Base-by-base conservation (phyloP, 805 yeast species). In the Nakazawaea sp. region DNA sequence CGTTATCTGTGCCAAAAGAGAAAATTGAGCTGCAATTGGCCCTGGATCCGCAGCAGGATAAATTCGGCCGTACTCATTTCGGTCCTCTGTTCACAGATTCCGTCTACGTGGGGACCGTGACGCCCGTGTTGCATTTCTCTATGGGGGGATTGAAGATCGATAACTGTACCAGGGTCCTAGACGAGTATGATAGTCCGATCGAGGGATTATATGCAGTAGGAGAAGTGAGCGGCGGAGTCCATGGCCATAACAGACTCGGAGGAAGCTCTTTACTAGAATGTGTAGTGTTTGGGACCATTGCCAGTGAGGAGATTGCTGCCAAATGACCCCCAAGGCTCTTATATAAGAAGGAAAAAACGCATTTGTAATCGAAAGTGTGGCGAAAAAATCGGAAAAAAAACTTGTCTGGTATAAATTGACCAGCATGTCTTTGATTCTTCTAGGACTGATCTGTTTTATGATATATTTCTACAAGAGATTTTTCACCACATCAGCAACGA, bases 201-300 rank as follows among this genome's bases (percentile, higher is more conserved):
- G 46, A 55, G 2, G 77, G 78, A 10, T 48, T 78, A 5, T 78
- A 63, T 50, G 84, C 84, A 0, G 75, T 73, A n/a, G 87, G 86
- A 15, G 86, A 79, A 51, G 71, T 75, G n/a, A 70, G 78, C 36
- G 85, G 84, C 13, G 86, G 84, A 29, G 72, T 78, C 4, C 85
- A 78, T 51, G 86, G 86, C 5, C 65, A 61, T 13, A 75, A 75
- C 45, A 64, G 84, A 52, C 54, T 79, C 18, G 78, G 76, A 20
- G 83, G 82, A 1, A 68, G 76, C 12, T 67, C 77, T 27, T 55
- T 77, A 27, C 55, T 76, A 23, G 78, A 73, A 45, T 75, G 81
- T 60, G 81, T 73, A 5, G 81, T 76, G 0, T 77, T 70, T 51
- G 81, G 81, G 3, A 64, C 64, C 41, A 61, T 69, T 9, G 77